Percentiles rank a stretch among this genome's conserved stretches.
phyloP scores from a whole-genome alignment of 2,329 filamentous ascomycete genomes.

The Ustulina deusta region DNA sequence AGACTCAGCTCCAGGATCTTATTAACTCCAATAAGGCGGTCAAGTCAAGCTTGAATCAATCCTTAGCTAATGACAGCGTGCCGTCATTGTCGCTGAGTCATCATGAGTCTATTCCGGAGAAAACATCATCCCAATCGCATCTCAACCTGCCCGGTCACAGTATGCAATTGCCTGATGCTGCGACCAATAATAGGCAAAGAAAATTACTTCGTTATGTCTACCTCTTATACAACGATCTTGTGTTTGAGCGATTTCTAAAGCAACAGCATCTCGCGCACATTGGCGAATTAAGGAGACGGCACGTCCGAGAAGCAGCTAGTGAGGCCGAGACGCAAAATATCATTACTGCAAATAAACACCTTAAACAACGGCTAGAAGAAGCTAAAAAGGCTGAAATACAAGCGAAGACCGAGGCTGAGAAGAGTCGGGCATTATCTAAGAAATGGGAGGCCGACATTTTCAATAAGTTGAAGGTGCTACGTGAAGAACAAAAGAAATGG shows the following conservation, averaged over 20 bases:
- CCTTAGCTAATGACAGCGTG: constrained; percentile 69
- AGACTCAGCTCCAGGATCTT: constrained; percentile 70
- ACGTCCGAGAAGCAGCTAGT: constrained; percentile 80
- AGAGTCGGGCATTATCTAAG: constrained; percentile 77
- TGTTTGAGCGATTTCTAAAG: constrained; percentile 86
- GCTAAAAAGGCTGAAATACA: constrained; percentile 77
- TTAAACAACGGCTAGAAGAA: constrained; percentile 79
- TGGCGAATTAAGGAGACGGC: constrained; percentile 78
- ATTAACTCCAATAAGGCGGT: constrained; percentile 70
- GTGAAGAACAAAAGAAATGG: constrained; percentile 77
- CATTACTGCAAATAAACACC: constrained; percentile 78
- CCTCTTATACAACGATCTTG: constrained; percentile 81
- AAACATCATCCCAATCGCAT: constrained; percentile 48
- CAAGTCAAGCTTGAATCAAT: constrained; percentile 67
- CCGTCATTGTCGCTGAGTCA: constrained; percentile 65
- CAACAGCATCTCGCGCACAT: constrained; percentile 86
- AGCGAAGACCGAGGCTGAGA: constrained; percentile 77
- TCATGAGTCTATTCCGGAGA: constrained; percentile 60
- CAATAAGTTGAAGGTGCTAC: constrained; percentile 72
- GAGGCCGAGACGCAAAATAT: constrained; percentile 87
- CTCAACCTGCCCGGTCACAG: constrained; percentile 47
- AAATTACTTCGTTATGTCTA: constrained; percentile 80
- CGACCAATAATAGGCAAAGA: constrained; percentile 50
- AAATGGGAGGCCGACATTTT: constrained; percentile 82
- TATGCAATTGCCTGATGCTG: constrained; percentile 44